These are phyloP conservation scores for Xerocomellus intermedius DNA, from an alignment of 768 basidiomycete genomes.

Conservation along the genomic window DNA sequence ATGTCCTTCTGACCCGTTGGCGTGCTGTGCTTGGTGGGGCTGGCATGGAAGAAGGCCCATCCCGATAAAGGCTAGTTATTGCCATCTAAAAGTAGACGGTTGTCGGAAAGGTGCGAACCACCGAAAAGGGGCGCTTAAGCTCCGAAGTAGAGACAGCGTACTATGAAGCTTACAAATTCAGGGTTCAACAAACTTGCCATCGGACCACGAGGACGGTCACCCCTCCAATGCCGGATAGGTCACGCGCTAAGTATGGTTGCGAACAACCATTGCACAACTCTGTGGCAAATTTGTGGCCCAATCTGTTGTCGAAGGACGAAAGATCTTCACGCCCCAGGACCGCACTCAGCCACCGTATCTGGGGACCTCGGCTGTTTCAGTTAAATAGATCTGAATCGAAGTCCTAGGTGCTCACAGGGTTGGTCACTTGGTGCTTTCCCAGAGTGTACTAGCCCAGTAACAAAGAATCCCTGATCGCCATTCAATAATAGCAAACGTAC, in stretches of 20 bases:
- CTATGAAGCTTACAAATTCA: slow-evolving; percentile 17
- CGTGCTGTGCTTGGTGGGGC: slow-evolving; percentile 22
- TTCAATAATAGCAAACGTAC: not conserved
- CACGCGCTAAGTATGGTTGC: not conserved
- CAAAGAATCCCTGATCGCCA: slow-evolving; percentile 7
- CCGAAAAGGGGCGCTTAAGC: slow-evolving; percentile 33
- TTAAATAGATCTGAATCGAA: not conserved
- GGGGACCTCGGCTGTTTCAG: not conserved
- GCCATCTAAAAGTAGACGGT: slow-evolving; percentile 2
- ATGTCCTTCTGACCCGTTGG: slow-evolving; percentile 12
- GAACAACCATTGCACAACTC: not conserved
- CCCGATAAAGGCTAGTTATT: slow-evolving; percentile 11
- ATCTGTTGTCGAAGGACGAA: not conserved
- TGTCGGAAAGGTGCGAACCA: slow-evolving; percentile 4
- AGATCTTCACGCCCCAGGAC: not conserved
- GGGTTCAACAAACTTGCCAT: slow-evolving; percentile 11
- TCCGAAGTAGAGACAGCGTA: slow-evolving; percentile 25
- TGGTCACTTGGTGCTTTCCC: not conserved
- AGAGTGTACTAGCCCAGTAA: slow-evolving; percentile 8
- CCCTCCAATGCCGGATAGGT: not conserved
- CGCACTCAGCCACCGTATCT: not conserved
- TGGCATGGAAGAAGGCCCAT: slow-evolving; percentile 2
- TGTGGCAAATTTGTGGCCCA: not conserved
- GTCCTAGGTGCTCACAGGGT: not conserved
- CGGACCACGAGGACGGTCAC: slow-evolving; percentile 12